Evolutionary conservation across 805 yeast genomes (phyloP).

Genomic region (Cyberlindnera japonica): DNA sequence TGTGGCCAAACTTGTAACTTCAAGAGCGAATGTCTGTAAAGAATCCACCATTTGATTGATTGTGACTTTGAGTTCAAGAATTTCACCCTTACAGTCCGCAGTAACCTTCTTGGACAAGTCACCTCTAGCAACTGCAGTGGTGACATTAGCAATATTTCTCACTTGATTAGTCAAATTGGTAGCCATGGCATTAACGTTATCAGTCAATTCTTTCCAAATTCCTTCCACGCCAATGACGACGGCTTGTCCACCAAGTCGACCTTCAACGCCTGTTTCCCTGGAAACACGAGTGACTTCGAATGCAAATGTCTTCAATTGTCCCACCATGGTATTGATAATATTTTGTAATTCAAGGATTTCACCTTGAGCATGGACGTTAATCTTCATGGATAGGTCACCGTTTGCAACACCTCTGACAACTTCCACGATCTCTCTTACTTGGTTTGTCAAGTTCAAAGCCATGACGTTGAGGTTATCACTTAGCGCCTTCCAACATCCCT

Average conservation of each 20-base stretch:
- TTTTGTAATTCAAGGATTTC: slow-evolving; percentile 81
- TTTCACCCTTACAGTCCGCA: slow-evolving; percentile 89
- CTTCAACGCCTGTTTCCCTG: slow-evolving; percentile 88
- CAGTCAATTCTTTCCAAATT: slow-evolving; percentile 84
- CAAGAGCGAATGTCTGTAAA: slow-evolving; percentile 80
- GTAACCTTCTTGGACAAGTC: slow-evolving; percentile 81
- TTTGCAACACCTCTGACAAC: slow-evolving; percentile 86
- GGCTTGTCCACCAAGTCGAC: slow-evolving; percentile 87
- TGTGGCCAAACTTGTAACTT: slow-evolving; percentile 84
- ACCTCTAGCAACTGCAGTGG: slow-evolving; percentile 87
- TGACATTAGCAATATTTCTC: slow-evolving; percentile 83
- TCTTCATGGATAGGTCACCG: slow-evolving; percentile 79
- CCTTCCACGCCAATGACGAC: slow-evolving; percentile 88
- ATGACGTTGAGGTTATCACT: slow-evolving; percentile 87
- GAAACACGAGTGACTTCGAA: slow-evolving; percentile 87
- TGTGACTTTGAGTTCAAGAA: slow-evolving; percentile 77
- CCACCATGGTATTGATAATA: slow-evolving; percentile 90
- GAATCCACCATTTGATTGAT: slow-evolving; percentile 93
- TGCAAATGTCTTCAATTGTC: slow-evolving; percentile 80
- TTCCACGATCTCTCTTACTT: slow-evolving; percentile 85
- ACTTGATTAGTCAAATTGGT: slow-evolving; percentile 86
- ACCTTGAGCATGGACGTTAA: slow-evolving; percentile 89
- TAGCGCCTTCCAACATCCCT: slow-evolving; percentile 84
- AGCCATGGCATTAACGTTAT: slow-evolving; percentile 91
- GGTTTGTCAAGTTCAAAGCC: slow-evolving; percentile 85